Evolutionary conservation across 2,329 filamentous ascomycete species (phyloP).

Genomic region (Fusarium beomiforme): DNA sequence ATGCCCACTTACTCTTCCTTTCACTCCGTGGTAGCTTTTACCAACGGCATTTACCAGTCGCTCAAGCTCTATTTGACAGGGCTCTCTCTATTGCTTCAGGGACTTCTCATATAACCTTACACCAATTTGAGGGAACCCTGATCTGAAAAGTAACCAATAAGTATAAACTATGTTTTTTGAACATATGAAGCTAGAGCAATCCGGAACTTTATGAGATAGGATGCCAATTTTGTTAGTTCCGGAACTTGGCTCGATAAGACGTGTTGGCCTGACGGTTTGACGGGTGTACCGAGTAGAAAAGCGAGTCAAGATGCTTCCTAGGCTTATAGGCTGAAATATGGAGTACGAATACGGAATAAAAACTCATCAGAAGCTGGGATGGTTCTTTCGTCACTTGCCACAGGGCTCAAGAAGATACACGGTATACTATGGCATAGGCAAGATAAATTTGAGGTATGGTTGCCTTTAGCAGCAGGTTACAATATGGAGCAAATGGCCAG

Average conservation of each 20-base stretch:
- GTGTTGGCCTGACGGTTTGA: not conserved
- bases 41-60: not conserved
- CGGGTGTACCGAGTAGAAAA: not conserved
- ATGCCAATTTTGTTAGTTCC: not conserved
- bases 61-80: not conserved
- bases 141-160: not conserved
- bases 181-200: no score
- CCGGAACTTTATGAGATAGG: not conserved
- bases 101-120: no score
- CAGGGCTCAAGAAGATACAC: not conserved
- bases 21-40: not conserved
- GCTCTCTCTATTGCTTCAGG: not conserved
- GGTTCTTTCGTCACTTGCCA: not conserved
- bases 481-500: not conserved
- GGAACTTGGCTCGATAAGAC: not conserved
- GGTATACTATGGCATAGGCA: not conserved
- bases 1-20: not conserved
- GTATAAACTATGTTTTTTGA: not conserved
- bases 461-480: not conserved
- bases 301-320: constrained; percentile 15
- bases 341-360: constrained; percentile 31
- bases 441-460: constrained; percentile 3
- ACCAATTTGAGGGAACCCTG: not conserved
- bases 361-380: not conserved
- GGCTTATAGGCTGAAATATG: constrained; percentile 1